Percentiles rank a stretch among this genome's conserved stretches.
Evolutionary conservation across 2,329 filamentous ascomycete genomes (phyloP).

Genomic region (Alternaria brassicicola): DNA sequence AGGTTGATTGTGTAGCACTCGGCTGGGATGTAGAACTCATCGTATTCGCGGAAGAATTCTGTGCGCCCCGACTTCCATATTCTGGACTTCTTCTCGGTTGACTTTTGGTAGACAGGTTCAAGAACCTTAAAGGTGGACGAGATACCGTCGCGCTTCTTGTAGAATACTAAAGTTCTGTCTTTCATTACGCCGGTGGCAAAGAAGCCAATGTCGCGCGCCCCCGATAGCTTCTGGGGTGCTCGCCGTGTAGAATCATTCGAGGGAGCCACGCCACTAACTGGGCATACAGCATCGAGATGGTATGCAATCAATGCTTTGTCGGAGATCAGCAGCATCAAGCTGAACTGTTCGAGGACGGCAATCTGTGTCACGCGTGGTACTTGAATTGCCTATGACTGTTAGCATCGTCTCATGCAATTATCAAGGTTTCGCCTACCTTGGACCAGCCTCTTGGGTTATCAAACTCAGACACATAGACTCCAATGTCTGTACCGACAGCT

Average conservation of each 20-base stretch:
- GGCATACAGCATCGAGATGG: conserved; percentile 82
- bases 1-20: conserved; percentile 96
- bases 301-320: conserved; percentile 93
- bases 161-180: conserved; percentile 90
- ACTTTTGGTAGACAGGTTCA: conserved; percentile 93
- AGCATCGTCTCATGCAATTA: conserved; percentile 18
- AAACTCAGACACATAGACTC: conserved; percentile 87
- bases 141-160: conserved; percentile 92
- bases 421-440: conserved; percentile 64
- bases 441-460: conserved; percentile 90
- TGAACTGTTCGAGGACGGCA: conserved; percentile 93
- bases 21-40: conserved; percentile 97
- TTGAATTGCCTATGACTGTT: conserved; percentile 70
- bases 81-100: conserved; percentile 79
- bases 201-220: conserved; percentile 91
- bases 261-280: conserved; percentile 60
- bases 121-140: conserved; percentile 96
- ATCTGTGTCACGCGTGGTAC: conserved; percentile 84
- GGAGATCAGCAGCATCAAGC: conserved; percentile 85
- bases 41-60: conserved; percentile 96
- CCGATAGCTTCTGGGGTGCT: conserved; percentile 88
- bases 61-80: conserved; percentile 75
- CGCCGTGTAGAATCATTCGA: conserved; percentile 76
- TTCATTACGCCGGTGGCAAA: conserved; percentile 98
- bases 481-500: conserved; percentile 93